phyloP scores from a whole-genome alignment of 305 asterid species.

The Solanum hybrid region DNA sequence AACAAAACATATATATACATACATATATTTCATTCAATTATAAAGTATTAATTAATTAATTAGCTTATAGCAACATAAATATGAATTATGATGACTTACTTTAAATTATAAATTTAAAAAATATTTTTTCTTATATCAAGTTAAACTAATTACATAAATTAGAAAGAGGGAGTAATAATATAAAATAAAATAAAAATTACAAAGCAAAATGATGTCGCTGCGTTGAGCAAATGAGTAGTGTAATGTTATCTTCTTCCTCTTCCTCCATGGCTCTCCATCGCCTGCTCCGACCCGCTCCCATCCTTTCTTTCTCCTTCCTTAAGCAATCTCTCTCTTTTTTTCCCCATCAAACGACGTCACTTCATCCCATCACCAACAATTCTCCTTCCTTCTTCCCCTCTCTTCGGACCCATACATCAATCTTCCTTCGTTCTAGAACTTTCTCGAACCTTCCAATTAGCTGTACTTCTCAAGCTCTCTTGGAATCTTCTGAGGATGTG shows the following conservation, averaged over 20 bases:
- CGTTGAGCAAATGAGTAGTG: not conserved
- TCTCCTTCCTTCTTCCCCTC: constrained; percentile 4
- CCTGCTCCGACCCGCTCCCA: constrained; percentile 23
- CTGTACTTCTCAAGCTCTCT: constrained; percentile 3
- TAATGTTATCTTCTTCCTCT: constrained; percentile 3
- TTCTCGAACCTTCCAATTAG: not conserved
- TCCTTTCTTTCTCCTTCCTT: constrained; percentile 12
- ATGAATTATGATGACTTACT: not conserved
- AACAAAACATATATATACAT: not conserved
- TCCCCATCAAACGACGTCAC: not conserved
- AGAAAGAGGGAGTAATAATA: not conserved
- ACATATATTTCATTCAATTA: too few species aligned
- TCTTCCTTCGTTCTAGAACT: constrained; percentile 1
- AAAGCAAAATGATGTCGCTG: not conserved
- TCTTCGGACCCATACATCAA: not conserved
- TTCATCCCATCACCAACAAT: not conserved
- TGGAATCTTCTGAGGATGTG: constrained; percentile 5
- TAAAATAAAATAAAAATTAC: not conserved
- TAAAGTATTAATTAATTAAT: too few species aligned
- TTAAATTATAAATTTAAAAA: too few species aligned
- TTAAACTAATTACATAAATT: not conserved
- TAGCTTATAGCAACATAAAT: not conserved
- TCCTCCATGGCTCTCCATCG: constrained; percentile 22
- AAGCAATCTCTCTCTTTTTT: not conserved
- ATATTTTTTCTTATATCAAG: too few species aligned